These are phyloP conservation scores for Leishmania gerbilli DNA, from an alignment of 208 protist genomes.

Conservation along the genomic window DNA sequence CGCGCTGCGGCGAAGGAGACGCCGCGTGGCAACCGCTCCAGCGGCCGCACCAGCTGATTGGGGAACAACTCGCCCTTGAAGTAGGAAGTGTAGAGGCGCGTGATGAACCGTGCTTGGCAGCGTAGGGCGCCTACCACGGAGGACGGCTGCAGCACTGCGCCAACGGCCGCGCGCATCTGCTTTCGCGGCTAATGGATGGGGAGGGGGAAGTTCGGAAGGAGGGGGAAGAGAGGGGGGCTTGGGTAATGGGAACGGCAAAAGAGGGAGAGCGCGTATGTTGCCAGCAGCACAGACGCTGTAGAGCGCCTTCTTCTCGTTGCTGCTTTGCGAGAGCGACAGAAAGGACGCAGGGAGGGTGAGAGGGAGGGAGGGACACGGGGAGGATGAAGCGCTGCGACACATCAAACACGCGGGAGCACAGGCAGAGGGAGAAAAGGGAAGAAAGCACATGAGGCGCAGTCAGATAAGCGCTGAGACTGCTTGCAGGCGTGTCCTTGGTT, in stretches of 20 bases:
- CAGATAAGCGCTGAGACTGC: background rate
- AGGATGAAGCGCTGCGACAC: background rate
- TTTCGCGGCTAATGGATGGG: too few relatives aligned
- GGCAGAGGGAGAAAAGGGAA: too few relatives aligned
- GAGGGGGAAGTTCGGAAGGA: background rate
- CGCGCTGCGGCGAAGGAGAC: slow-evolving; percentile 29
- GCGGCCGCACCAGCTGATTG: slow-evolving; percentile 69
- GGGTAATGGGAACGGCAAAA: background rate
- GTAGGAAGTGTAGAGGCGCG: slow-evolving; percentile 88
- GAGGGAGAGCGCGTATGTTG: background rate
- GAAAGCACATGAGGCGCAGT: background rate
- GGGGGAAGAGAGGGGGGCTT: background rate
- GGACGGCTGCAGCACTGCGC: background rate
- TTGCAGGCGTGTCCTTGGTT: background rate
- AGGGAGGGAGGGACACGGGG: background rate
- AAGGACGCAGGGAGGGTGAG: background rate
- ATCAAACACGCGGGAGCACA: background rate
- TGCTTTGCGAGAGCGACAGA: background rate
- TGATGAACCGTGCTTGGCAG: slow-evolving; percentile 60
- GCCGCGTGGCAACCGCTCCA: slow-evolving; percentile 54
- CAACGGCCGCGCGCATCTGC: slow-evolving; percentile 6
- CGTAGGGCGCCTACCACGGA: slow-evolving; percentile 22
- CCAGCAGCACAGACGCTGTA: background rate
- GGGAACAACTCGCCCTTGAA: slow-evolving; percentile 78
- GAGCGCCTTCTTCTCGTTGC: background rate